Conservation (phyloP, 1,284 basidiomycete genomes). For the Moesziomyces antarcticus region DNA sequence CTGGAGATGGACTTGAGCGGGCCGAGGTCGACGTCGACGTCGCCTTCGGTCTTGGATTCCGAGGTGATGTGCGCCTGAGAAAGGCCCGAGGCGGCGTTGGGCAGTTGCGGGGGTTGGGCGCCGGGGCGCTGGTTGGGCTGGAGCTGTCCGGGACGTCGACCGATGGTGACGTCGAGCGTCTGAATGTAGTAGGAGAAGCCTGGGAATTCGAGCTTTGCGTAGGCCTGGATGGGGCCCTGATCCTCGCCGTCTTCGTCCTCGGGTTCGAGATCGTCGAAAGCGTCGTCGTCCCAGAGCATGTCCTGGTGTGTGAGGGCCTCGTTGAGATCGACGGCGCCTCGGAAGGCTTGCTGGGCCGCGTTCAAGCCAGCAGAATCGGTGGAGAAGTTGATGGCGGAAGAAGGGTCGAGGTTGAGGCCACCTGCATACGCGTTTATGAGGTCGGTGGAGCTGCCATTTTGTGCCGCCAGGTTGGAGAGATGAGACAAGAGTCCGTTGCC, state of each 20-base stretch:
- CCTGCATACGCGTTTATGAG: constrained; percentile 24
- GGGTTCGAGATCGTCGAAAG: constrained; percentile 31
- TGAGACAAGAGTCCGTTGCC: constrained; percentile 41
- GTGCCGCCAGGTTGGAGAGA: constrained; percentile 34
- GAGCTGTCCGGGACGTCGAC: constrained; percentile 70
- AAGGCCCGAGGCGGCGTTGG: constrained; percentile 43
- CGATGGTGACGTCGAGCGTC: constrained; percentile 79
- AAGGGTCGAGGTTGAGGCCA: constrained; percentile 22
- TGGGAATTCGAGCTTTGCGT: constrained; percentile 91
- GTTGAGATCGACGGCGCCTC: constrained; percentile 47
- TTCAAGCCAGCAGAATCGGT: constrained; percentile 8
- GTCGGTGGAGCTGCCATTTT: constrained; percentile 21
- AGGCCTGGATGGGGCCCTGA: constrained; percentile 77
- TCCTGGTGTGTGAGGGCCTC: constrained; percentile 39
- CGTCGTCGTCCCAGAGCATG: constrained; percentile 47
- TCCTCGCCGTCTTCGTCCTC: constrained; percentile 46
- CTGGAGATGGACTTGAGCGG: constrained; percentile 96
- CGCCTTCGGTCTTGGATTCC: constrained; percentile 47
- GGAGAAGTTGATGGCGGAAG: constrained; percentile 2
- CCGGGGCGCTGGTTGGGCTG: constrained; percentile 33
- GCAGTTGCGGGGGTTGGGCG: constrained; percentile 33
- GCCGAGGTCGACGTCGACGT: constrained; percentile 89
- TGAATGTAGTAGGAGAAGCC: constrained; percentile 88
- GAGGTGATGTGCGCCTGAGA: constrained; percentile 54
- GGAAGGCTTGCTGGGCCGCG: constrained; percentile 17